Percentiles rank a stretch among this genome's conserved stretches.
Conservation (phyloP, 192 early-diverging fungal genomes). For the Spizellomyces punctatus region DNA sequence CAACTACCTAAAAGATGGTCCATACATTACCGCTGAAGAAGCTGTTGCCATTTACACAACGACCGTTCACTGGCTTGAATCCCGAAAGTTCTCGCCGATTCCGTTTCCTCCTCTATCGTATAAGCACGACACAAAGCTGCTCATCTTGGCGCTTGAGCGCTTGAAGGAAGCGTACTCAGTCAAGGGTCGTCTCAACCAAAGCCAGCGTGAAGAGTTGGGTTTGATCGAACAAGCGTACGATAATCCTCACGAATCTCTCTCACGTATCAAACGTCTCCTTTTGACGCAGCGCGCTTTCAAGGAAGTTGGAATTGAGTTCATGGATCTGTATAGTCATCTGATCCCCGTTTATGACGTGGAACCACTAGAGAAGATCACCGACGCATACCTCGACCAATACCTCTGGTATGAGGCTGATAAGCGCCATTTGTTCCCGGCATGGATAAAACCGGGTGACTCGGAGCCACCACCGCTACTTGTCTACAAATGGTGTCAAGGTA, state of each 20-base stretch:
- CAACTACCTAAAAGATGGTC: constrained; percentile 98
- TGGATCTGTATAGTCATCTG: constrained; percentile 97
- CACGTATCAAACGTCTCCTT: constrained; percentile 91
- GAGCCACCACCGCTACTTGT: constrained; percentile 96
- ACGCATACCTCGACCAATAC: constrained; percentile 99
- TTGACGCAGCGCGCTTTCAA: constrained; percentile 98
- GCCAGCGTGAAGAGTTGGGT: constrained; percentile 95
- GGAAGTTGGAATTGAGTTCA: constrained; percentile 99
- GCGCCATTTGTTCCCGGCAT: constrained; percentile 95
- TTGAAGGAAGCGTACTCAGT: constrained; percentile 96
- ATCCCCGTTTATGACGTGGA: constrained; percentile 98
- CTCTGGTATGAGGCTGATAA: constrained; percentile 99
- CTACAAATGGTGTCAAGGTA: constrained; percentile 98
- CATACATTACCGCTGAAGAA: constrained; percentile 96
- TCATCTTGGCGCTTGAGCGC: constrained; percentile 93
- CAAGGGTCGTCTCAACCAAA: constrained; percentile 91
- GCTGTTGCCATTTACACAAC: constrained; percentile 97
- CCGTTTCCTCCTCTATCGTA: constrained; percentile 99
- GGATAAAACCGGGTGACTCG: constrained; percentile 97
- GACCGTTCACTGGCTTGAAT: constrained; percentile 97
- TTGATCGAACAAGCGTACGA: constrained; percentile 99
- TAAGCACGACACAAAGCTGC: constrained; percentile 99
- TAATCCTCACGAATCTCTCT: constrained; percentile 80
- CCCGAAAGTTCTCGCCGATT: constrained; percentile 96
- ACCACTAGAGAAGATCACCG: constrained; percentile 99